Conservation (phyloP, 768 basidiomycete genomes). For the Mrakia gelida region DNA sequence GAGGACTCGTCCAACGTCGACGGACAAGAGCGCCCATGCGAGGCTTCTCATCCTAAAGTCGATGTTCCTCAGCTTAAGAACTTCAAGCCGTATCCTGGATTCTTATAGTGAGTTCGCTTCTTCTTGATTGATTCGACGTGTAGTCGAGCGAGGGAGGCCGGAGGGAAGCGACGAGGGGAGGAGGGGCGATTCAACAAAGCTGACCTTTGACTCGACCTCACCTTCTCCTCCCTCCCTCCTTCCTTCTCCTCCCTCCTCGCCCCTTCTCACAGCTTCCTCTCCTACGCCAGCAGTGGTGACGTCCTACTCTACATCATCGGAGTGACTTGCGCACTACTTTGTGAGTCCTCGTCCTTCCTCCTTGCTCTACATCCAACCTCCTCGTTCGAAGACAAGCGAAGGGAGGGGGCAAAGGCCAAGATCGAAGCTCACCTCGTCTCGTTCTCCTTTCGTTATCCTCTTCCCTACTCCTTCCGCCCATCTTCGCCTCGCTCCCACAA, state of each 20-base stretch:
- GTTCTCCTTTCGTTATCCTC: neutral
- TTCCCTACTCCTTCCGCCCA: no score
- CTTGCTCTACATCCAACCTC: neutral
- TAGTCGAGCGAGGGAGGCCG: neutral
- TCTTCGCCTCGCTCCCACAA: neutral
- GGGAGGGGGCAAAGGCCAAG: neutral
- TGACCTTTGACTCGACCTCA: no score
- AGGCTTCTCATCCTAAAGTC: neutral
- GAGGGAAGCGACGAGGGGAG: neutral
- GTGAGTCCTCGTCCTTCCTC: neutral
- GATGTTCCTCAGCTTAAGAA: conserved; percentile 18
- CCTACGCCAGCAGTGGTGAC: conserved; percentile 7
- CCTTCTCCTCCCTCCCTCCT: neutral
- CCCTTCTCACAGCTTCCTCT: conserved; percentile 18
- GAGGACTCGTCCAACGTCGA: neutral
- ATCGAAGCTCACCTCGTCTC: neutral
- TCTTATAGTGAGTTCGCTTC: conserved; percentile 9
- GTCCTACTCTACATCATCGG: conserved; percentile 13
- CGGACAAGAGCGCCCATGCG: neutral
- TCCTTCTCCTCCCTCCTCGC: neutral
- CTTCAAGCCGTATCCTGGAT: conserved; percentile 3
- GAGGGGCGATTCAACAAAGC: neutral
- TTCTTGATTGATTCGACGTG: no score
- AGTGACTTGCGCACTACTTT: neutral
- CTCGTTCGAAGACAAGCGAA: no score